Base-by-base conservation (phyloP, 768 basidiomycete species). In the Paxillus rubicundulus region DNA sequence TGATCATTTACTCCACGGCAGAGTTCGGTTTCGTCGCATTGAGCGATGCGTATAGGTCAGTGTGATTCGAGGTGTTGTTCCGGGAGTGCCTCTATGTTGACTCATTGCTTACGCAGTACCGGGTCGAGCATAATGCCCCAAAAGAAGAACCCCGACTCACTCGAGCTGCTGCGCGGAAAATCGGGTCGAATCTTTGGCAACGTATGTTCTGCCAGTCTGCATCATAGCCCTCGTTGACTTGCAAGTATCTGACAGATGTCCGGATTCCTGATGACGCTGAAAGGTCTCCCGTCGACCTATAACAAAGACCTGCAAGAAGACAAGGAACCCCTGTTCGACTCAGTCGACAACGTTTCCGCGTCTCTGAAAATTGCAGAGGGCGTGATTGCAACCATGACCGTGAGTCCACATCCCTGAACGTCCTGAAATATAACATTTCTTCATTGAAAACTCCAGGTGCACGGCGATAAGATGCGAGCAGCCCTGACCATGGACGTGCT, bases 61-160 rank as follows among this genome's bases (percentile, higher is more conserved):
- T 66, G 44, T n/a, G 45, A 36, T 27, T 9, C 43, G 27, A 38
- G 9, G 12, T 13, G 8, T 1, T 20, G 20, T 45, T 14, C 9
- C 18, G 4, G 16, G 48, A 45, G 10, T n/a, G 21, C 2, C 4
- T n/a, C 4, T 4, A 18, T 34, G 39, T 44, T 45, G 53, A 52
- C 44, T 16, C 17, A 33, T 45, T 39, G 27, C n/a, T 7, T 2
- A 21, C 37, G 9, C 58, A 98, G 94, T 67, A 99, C 97, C 40
- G 97, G 97, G 7, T 98, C 95, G 37, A 98, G 95, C 60, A 98
- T 99, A 67, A 99, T 99, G 97, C 97, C 97, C 5, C 97, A 98
- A 68, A 98, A 99, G 76, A 99, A 98, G 74, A 98, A 98, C 65
- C 92, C 95, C 0, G 97, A 98, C 69, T 98, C 96, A 9, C 75